Evolutionary conservation across 2,329 filamentous ascomycete genomes (phyloP).

Genomic region (Mollisia scopiformis): DNA sequence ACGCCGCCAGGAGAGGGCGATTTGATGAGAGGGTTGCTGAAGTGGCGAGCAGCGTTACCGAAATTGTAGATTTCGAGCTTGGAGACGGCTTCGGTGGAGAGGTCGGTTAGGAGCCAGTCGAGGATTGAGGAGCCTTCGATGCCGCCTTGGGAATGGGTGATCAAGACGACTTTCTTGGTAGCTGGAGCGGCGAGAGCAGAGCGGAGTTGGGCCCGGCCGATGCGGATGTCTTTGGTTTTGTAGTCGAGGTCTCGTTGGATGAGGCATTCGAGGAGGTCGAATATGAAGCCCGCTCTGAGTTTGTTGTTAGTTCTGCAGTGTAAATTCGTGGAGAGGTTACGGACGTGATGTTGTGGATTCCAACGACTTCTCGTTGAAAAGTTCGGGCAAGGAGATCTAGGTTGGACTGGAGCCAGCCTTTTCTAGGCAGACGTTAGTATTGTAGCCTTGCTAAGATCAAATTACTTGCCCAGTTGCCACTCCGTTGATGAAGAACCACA

Average conservation of each 20-base stretch:
- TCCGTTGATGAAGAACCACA: conserved; percentile 81
- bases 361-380: conserved; percentile 71
- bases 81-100: conserved; percentile 65
- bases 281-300: conserved; percentile 64
- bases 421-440: conserved; percentile 39
- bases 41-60: conserved; percentile 78
- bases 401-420: conserved; percentile 68
- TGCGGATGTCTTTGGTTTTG: conserved; percentile 67
- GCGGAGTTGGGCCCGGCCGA: conserved; percentile 63
- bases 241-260: conserved; percentile 76
- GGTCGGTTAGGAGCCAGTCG: conserved; percentile 76
- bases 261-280: conserved; percentile 77
- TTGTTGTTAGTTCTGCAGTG: conserved; percentile 42
- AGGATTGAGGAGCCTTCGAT: conserved; percentile 74
- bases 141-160: conserved; percentile 78
- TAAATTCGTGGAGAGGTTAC: conserved; percentile 44
- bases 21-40: conserved; percentile 70
- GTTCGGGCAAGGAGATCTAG: conserved; percentile 72
- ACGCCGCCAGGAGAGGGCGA: conserved; percentile 38
- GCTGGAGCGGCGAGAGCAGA: conserved; percentile 55
- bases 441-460: neutral
- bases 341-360: conserved; percentile 75
- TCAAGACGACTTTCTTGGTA: conserved; percentile 72
- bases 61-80: conserved; percentile 81
- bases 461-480: conserved; percentile 60